Base-by-base conservation (phyloP, 768 basidiomycete genomes). In the Auriculariales sp. region DNA sequence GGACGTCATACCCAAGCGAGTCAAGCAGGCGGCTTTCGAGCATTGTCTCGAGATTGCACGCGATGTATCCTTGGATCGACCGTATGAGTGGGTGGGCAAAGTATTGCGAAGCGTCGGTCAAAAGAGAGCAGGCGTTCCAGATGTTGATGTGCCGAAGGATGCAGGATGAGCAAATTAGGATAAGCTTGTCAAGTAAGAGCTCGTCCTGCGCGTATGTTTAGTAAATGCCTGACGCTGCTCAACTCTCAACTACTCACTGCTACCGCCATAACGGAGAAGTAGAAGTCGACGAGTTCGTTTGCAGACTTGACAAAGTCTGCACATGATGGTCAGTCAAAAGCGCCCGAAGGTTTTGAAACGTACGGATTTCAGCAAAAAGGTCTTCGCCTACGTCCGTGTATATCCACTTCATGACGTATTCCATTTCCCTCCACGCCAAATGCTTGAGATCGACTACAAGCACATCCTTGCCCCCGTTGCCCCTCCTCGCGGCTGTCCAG, bases 191-290 rank as follows among this genome's bases (percentile, higher is more conserved):
- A n/a, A 97, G 68, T 7, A 95, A 73, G 2, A 98, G 66, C 64
- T 98, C 91, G 54, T 84, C 92, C 83, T 93, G 53, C 3, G 5
- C 30, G 25, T 9, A 7, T 22, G 6, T 19, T 17, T 27, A 29
- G n/a, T 24, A 4, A 34, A 4, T 15, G 9, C 12, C 22, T 25
- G 1, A n/a, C 6, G 28, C 19, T n/a, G 5, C 9, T 46, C 57
- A 19, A 31, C 24, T 15, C n/a, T 31, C 2, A 45, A 49, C 25
- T 27, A 68, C 76, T 61, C 61, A 92, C 90, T 30, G 92, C 89
- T 15, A 78, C 82, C 30, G 81, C 81, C 63, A 95, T 76, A 14
- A 97, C 80, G 19, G 82, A 78, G 53, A 95, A 90, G 66, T 91
- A 75, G 55, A 92, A 88, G 53, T 90, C 83, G 50, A 98, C 62